Conservation (phyloP, 208 protist genomes). For the Leishmania tarentolae region DNA sequence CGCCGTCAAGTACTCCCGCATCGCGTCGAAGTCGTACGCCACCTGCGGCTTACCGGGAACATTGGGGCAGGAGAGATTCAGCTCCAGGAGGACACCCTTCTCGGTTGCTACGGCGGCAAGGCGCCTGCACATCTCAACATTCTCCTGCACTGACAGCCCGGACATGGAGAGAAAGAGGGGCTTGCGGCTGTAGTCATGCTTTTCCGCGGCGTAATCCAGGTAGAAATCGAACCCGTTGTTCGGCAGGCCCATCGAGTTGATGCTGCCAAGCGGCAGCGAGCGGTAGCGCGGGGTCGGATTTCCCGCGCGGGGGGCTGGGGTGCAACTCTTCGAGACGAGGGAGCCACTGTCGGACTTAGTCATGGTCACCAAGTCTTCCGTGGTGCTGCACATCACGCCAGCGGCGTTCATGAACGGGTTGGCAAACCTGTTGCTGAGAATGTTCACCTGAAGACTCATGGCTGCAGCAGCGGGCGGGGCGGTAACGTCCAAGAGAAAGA, state of each 20-base stretch:
- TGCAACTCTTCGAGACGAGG: slow-evolving; percentile 89
- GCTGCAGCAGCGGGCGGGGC: neutral
- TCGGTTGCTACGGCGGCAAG: slow-evolving; percentile 58
- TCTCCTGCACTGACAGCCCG: slow-evolving; percentile 79
- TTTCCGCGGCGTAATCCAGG: slow-evolving; percentile 49
- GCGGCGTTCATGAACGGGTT: slow-evolving; percentile 93
- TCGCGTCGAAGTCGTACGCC: slow-evolving; percentile 85
- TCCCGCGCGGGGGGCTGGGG: slow-evolving; percentile 55
- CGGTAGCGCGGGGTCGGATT: slow-evolving; percentile 87
- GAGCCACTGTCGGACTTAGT: slow-evolving; percentile 65
- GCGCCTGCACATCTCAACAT: slow-evolving; percentile 60
- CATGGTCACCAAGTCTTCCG: slow-evolving; percentile 62
- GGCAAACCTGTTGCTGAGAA: slow-evolving; percentile 60
- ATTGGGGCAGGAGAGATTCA: slow-evolving; percentile 92
- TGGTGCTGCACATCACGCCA: slow-evolving; percentile 76
- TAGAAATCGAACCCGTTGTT: slow-evolving; percentile 89
- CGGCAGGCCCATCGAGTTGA: slow-evolving; percentile 91
- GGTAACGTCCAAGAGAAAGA: neutral
- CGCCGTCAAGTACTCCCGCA: slow-evolving; percentile 63
- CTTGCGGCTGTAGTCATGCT: slow-evolving; percentile 71
- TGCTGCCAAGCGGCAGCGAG: slow-evolving; percentile 69
- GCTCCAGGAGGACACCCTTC: slow-evolving; percentile 75
- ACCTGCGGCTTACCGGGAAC: slow-evolving; percentile 90
- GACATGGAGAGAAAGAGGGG: slow-evolving; percentile 88
- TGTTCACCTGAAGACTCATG: slow-evolving; percentile 73